These are phyloP conservation scores for Rutidosis leptorrhynchoides DNA, from an alignment of 129 eudicot genomes.

Conservation along the genomic window DNA sequence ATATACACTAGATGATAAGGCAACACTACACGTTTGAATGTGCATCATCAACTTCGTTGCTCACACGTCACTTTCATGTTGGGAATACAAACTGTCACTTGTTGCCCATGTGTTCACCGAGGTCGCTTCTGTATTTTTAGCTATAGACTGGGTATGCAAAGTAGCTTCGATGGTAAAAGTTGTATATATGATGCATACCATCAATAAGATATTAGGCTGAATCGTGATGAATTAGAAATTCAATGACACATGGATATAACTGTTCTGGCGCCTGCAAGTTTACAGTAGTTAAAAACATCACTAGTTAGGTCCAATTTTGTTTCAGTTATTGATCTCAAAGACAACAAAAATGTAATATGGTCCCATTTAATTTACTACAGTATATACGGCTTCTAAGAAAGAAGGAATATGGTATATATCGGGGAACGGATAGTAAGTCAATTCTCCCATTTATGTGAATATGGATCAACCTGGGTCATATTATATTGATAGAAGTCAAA, in stretches of 20 bases:
- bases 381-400: neutral
- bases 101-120: neutral
- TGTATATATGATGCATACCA: conserved; percentile 12
- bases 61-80: conserved; percentile 9
- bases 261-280: conserved; percentile 60
- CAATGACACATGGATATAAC: conserved; percentile 55
- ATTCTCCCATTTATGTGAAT: neutral
- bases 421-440: neutral
- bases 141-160: conserved; percentile 5
- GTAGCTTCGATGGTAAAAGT: conserved; percentile 1
- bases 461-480: neutral
- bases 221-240: conserved; percentile 51
- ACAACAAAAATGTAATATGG: neutral
- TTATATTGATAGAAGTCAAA: neutral
- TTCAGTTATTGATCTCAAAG: neutral
- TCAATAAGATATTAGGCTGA: conserved; percentile 20
- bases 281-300: conserved; percentile 11
- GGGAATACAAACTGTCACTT: conserved; percentile 12
- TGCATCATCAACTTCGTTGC: conserved; percentile 8
- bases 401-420: neutral
- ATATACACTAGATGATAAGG: too few species aligned
- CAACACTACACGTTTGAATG: neutral
- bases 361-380: neutral
- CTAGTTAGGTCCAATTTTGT: conserved; percentile 3
- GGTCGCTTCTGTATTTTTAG: conserved; percentile 18